Percentiles rank a stretch among this genome's conserved stretches.
phyloP scores from a whole-genome alignment of 768 basidiomycete genomes.

The Tulasnella sp. region DNA sequence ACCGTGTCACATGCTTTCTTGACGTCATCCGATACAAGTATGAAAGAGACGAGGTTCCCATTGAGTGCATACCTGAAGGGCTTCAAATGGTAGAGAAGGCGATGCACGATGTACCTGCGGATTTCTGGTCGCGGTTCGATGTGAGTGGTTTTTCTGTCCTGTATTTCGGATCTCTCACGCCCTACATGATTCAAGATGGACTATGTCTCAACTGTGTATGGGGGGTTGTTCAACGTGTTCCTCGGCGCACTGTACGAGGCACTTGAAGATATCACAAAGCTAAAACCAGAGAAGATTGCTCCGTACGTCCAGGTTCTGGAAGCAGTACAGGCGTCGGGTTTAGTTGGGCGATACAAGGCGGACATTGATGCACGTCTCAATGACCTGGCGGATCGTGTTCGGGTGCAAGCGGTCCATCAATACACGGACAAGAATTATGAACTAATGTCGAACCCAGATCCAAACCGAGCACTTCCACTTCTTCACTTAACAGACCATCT shows the following conservation, averaged over 20 bases:
- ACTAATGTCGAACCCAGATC: constrained; percentile 57
- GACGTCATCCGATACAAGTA: constrained; percentile 83
- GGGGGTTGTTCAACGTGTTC: constrained; percentile 78
- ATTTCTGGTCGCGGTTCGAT: constrained; percentile 77
- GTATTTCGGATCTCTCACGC: background rate
- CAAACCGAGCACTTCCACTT: constrained; percentile 76
- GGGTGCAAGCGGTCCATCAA: constrained; percentile 55
- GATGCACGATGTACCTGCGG: constrained; percentile 63
- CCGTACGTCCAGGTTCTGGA: constrained; percentile 66
- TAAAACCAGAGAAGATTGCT: constrained; percentile 68
- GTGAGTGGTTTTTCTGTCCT: constrained; percentile 48
- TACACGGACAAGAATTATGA: constrained; percentile 63
- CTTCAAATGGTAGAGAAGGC: constrained; percentile 68
- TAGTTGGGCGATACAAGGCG: constrained; percentile 69
- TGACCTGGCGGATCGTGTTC: constrained; percentile 66
- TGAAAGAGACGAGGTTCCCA: constrained; percentile 83
- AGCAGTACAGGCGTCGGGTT: constrained; percentile 61
- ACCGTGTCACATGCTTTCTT: constrained; percentile 74
- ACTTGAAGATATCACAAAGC: constrained; percentile 68
- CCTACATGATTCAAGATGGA: constrained; percentile 49
- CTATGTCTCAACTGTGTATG: constrained; percentile 63
- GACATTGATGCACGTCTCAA: constrained; percentile 63
- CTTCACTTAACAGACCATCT: constrained; percentile 83
- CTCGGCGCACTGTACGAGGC: constrained; percentile 78
- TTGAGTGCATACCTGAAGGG: constrained; percentile 93